phyloP scores from a whole-genome alignment of 2,329 filamentous ascomycete genomes.

The Botryotinia calthae region DNA sequence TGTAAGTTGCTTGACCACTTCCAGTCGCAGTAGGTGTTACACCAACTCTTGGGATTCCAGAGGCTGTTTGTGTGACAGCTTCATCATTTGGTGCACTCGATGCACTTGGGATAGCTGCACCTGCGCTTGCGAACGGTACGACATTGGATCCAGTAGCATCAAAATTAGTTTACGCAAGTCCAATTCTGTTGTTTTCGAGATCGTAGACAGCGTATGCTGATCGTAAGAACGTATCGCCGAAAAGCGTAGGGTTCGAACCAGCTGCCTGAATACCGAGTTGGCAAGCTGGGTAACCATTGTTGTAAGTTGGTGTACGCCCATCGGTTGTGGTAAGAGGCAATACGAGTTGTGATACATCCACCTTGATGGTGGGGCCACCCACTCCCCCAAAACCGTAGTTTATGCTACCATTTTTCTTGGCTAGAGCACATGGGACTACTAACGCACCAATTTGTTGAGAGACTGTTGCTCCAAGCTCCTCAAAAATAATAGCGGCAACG shows the following conservation, averaged over 20 bases:
- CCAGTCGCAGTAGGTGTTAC: conserved; percentile 25
- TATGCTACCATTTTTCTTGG: conserved; percentile 43
- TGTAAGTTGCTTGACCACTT: conserved; percentile 28
- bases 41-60: conserved; percentile 30
- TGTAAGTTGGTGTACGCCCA: conserved; percentile 37
- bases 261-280: conserved; percentile 53
- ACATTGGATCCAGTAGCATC: conserved; percentile 41
- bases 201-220: conserved; percentile 56
- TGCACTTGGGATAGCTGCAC: conserved; percentile 35
- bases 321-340: conserved; percentile 35
- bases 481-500: conserved; percentile 48
- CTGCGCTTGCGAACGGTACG: conserved; percentile 34
- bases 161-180: conserved; percentile 49
- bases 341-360: conserved; percentile 49
- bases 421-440: conserved; percentile 47
- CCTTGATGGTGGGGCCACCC: conserved; percentile 45
- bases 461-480: conserved; percentile 47
- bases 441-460: conserved; percentile 45
- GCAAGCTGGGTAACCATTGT: conserved; percentile 43
- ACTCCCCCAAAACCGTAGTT: conserved; percentile 50
- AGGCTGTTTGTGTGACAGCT: conserved; percentile 35
- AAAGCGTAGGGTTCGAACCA: conserved; percentile 35
- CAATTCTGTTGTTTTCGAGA: conserved; percentile 50
- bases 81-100: conserved; percentile 28
- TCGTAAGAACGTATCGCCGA: conserved; percentile 54